These are phyloP conservation scores for Pseudonitzschia delicatissima DNA, from an alignment of 108 stramenopile genomes.

Conservation along the genomic window DNA sequence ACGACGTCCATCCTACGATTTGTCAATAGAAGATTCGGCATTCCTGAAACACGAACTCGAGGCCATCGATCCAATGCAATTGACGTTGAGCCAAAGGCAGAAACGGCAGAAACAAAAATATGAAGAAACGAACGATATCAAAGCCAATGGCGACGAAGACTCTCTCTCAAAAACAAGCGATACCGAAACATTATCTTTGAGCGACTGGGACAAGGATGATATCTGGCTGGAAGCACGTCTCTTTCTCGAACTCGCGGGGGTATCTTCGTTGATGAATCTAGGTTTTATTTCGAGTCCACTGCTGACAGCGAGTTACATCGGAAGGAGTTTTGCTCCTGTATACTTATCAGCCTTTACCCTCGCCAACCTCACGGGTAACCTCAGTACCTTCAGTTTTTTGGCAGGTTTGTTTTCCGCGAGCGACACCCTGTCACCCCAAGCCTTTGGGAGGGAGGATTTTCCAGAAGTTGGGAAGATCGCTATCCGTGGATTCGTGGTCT, in stretches of 20 bases:
- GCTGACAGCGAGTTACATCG: constrained; percentile 16
- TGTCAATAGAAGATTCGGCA: neutral
- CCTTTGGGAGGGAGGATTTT: constrained; percentile 38
- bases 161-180: neutral
- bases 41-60: neutral
- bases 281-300: neutral
- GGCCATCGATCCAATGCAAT: neutral
- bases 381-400: constrained; percentile 25
- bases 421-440: constrained; percentile 50
- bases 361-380: constrained; percentile 38
- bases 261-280: neutral
- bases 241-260: neutral
- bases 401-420: constrained; percentile 30
- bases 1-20: neutral
- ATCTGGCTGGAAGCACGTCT: neutral
- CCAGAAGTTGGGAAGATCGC: constrained; percentile 41
- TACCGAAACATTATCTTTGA: neutral
- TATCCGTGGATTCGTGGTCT: constrained; percentile 39
- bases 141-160: neutral
- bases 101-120: neutral
- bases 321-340: constrained; percentile 29
- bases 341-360: constrained; percentile 40
- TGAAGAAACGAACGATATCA: neutral
- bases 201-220: neutral
- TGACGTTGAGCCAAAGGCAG: neutral